Evolutionary conservation across 163 green algal species (phyloP).

Genomic region (Scenedesmus sp.): DNA sequence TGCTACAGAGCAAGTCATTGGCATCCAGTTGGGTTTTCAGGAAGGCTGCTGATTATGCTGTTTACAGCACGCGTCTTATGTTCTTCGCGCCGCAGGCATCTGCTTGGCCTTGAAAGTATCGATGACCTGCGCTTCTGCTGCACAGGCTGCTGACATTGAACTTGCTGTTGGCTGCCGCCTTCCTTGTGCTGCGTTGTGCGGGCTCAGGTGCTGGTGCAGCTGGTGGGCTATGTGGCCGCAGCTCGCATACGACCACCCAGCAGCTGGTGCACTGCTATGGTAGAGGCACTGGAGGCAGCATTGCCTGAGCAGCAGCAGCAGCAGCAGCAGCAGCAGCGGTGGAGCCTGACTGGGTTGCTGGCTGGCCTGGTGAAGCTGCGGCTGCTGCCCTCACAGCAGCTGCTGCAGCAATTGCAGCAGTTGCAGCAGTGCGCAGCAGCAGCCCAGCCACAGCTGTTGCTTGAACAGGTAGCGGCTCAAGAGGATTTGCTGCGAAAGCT

Average conservation of each 20-base stretch:
- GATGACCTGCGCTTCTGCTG: no score
- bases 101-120: no score
- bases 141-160: no score
- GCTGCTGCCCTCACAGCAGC: background rate
- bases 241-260: background rate
- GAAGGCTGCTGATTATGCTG: no score
- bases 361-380: background rate
- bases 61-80: no score
- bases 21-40: no score
- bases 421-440: background rate
- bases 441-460: background rate
- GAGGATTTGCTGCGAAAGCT: background rate
- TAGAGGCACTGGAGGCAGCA: background rate
- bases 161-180: background rate
- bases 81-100: no score
- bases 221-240: constrained; percentile 23
- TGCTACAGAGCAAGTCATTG: no score
- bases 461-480: background rate
- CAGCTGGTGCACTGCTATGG: background rate
- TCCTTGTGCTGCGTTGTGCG: background rate
- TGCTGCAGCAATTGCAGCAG: constrained; percentile 5
- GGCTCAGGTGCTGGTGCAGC: constrained; percentile 12
- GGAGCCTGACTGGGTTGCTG: background rate
- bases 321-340: background rate
- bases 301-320: background rate